Percentiles rank a stretch among this genome's conserved stretches.
Evolutionary conservation across 306 rosid species (phyloP).

Genomic region (Prunus campanulata): DNA sequence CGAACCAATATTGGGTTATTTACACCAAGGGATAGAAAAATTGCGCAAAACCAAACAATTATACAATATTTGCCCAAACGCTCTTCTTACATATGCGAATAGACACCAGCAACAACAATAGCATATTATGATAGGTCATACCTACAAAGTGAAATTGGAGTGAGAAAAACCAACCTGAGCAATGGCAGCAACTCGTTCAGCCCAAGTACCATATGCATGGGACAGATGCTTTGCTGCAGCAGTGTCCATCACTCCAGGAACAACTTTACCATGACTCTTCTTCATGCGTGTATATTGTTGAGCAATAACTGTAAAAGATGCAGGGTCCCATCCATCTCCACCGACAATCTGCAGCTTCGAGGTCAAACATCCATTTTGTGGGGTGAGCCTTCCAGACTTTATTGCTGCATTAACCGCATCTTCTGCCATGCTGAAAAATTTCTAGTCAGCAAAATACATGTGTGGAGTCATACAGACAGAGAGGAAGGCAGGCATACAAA

Average conservation of each 20-base stretch:
- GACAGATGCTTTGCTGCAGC: slow-evolving; percentile 84
- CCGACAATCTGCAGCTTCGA: slow-evolving; percentile 61
- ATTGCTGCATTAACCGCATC: slow-evolving; percentile 94
- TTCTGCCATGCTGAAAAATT: slow-evolving; percentile 95
- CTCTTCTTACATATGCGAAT: too few relatives aligned
- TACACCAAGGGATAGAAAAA: neutral
- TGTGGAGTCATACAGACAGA: slow-evolving; percentile 7
- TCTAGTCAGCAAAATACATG: slow-evolving; percentile 30
- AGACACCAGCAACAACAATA: neutral
- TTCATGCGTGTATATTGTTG: slow-evolving; percentile 93
- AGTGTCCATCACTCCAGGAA: slow-evolving; percentile 93
- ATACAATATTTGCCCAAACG: too few relatives aligned
- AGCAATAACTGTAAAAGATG: slow-evolving; percentile 85
- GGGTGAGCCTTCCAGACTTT: slow-evolving; percentile 83
- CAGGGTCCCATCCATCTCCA: slow-evolving; percentile 93
- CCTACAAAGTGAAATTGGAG: slow-evolving; percentile 4
- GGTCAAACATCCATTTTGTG: slow-evolving; percentile 64
- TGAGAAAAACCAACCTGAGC: slow-evolving; percentile 75
- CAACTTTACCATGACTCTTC: slow-evolving; percentile 68
- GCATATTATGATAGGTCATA: neutral
- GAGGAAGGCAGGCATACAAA: neutral
- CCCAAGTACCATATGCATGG: slow-evolving; percentile 80
- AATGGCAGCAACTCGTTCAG: slow-evolving; percentile 85
- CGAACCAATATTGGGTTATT: neutral
- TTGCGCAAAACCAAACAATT: too few relatives aligned